Conservation (phyloP, 768 basidiomycete species). For the Porpolomopsis calyptriformis region DNA sequence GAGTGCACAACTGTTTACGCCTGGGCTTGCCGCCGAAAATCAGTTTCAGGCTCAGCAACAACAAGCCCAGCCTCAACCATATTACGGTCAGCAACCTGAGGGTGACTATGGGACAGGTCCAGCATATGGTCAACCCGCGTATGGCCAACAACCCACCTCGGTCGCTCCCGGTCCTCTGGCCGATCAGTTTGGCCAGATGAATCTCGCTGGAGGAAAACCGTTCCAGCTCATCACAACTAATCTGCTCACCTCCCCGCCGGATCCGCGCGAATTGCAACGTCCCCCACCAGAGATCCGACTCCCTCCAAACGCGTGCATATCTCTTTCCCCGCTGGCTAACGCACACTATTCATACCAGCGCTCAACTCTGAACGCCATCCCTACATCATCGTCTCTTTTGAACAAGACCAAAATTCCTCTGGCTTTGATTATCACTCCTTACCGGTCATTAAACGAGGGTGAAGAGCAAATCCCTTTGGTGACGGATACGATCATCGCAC, state of each 20-base stretch:
- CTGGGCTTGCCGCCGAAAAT: conserved; percentile 63
- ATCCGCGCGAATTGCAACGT: conserved; percentile 70
- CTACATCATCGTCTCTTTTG: conserved; percentile 78
- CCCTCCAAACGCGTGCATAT: conserved; percentile 74
- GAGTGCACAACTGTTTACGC: conserved; percentile 67
- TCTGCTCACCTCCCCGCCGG: conserved; percentile 85
- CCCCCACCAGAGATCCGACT: conserved; percentile 86
- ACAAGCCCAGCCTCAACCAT: conserved; percentile 27
- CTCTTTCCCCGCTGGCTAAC: conserved; percentile 68
- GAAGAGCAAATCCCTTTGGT: conserved; percentile 83
- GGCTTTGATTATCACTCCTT: conserved; percentile 81
- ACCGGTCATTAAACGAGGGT: conserved; percentile 75
- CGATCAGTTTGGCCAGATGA: conserved; percentile 86
- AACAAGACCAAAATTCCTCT: conserved; percentile 87
- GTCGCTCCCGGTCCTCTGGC: conserved; percentile 49
- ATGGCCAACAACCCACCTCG: conserved; percentile 29
- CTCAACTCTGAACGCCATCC: conserved; percentile 84
- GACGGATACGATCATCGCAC: conserved; percentile 88
- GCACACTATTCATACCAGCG: conserved; percentile 89
- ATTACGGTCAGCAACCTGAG: too few relatives aligned
- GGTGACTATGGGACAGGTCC: neutral
- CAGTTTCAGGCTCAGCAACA: conserved; percentile 59
- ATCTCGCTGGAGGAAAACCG: conserved; percentile 65
- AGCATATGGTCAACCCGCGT: neutral
- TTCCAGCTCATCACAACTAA: conserved; percentile 81